Conservation (phyloP, 2,329 filamentous ascomycete species). For the Pseudocercospora macadamiae region DNA sequence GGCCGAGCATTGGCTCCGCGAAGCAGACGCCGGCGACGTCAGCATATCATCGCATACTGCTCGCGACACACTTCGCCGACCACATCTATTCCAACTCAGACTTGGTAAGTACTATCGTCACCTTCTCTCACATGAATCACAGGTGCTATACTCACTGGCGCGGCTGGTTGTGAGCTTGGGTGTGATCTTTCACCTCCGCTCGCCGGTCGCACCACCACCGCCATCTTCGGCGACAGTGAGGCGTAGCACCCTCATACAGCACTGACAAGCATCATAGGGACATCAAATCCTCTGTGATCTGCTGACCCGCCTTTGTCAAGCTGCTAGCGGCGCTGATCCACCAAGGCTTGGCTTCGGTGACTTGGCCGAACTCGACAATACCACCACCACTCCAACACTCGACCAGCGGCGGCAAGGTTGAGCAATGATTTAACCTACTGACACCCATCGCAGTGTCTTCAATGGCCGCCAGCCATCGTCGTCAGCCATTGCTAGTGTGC, state of each 20-base stretch:
- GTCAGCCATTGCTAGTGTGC: no score
- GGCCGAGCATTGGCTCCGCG: conserved; percentile 3
- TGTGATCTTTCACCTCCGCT: neutral
- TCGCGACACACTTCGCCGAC: conserved; percentile 1
- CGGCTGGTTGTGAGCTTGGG: neutral
- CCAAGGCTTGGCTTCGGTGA: conserved; percentile 3
- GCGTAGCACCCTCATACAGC: neutral
- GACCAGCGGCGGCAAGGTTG: neutral
- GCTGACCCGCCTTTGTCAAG: neutral
- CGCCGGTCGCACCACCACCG: neutral
- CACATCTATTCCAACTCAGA: neutral
- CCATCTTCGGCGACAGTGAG: conserved; percentile 1
- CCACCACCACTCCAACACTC: neutral
- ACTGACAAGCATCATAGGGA: neutral
- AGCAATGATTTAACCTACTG: no score
- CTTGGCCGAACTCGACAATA: neutral
- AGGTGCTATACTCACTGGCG: neutral
- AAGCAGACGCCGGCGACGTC: neutral
- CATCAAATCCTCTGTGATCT: neutral
- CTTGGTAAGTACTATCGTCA: conserved; percentile 2
- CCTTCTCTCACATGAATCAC: conserved; percentile 1
- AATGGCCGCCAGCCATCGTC: no score
- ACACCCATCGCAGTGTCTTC: neutral
- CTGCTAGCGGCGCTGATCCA: neutral
- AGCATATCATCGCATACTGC: neutral